Percentiles rank a stretch among this genome's conserved stretches.
Conservation (phyloP, 2,329 filamentous ascomycete genomes). For the Colletotrichum trifolii region DNA sequence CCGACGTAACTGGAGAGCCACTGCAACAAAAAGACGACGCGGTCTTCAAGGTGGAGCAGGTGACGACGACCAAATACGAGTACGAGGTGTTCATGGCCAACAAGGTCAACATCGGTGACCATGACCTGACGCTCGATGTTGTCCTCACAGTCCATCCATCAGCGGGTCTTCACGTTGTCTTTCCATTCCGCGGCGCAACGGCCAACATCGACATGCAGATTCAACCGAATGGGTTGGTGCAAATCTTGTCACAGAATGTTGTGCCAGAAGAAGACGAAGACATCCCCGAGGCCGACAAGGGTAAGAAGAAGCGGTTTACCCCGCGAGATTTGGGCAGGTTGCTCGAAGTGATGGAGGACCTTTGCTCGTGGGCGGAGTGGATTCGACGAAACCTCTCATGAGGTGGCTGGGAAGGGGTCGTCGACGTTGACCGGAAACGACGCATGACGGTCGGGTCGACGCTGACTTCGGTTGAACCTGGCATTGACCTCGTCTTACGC, state of each 20-base stretch:
- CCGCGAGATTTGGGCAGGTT: constrained; percentile 56
- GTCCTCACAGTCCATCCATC: constrained; percentile 62
- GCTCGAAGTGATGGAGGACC: constrained; percentile 62
- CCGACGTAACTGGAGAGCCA: constrained; percentile 28
- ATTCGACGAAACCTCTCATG: constrained; percentile 49
- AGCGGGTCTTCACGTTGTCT: constrained; percentile 63
- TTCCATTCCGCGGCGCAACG: constrained; percentile 61
- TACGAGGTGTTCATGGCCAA: constrained; percentile 46
- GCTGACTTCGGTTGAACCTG: no score
- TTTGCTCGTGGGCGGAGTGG: constrained; percentile 66
- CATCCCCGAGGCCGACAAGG: constrained; percentile 37
- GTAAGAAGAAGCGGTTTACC: constrained; percentile 49
- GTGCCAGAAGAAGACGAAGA: constrained; percentile 42
- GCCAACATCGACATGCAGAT: constrained; percentile 69
- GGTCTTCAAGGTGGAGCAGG: constrained; percentile 35
- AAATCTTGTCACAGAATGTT: constrained; percentile 69
- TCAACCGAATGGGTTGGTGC: constrained; percentile 67
- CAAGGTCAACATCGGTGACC: constrained; percentile 11
- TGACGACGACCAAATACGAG: constrained; percentile 48
- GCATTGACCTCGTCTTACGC: no score
- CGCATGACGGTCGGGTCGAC: no score
- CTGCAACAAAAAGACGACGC: constrained; percentile 45
- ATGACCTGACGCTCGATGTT: constrained; percentile 58
- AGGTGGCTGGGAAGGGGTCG: neutral
- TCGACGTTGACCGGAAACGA: neutral